Conservation (phyloP, 148 eudicot genomes). For the Rhododendron mucronatum region DNA sequence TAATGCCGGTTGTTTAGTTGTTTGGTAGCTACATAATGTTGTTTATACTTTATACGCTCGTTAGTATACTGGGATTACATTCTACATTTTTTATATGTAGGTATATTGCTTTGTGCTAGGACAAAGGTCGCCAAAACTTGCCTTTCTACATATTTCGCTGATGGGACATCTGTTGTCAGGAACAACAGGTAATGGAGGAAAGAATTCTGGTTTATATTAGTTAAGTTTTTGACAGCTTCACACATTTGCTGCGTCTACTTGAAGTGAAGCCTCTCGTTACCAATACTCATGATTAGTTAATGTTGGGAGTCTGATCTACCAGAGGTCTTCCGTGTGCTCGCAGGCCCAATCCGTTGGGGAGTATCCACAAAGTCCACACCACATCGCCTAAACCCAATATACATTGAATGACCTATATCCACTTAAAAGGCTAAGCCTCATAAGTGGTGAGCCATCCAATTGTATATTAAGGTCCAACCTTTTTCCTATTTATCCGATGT, state of each 20-base stretch:
- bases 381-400: too few relatives aligned
- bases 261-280: background rate
- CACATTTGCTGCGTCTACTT: background rate
- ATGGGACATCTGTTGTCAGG: constrained; percentile 62
- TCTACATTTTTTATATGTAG: constrained; percentile 27
- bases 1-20: background rate
- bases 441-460: too few relatives aligned
- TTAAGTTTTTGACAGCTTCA: background rate
- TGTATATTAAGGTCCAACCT: too few relatives aligned
- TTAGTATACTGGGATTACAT: background rate
- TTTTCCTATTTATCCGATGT: too few relatives aligned
- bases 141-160: constrained; percentile 81
- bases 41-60: background rate
- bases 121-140: constrained; percentile 71
- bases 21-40: background rate
- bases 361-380: too few relatives aligned
- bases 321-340: too few relatives aligned
- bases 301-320: too few relatives aligned
- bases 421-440: too few relatives aligned
- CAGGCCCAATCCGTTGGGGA: too few relatives aligned
- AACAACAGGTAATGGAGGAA: constrained; percentile 45
- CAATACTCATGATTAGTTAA: background rate
- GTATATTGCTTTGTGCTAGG: constrained; percentile 94
- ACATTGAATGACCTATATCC: too few relatives aligned
- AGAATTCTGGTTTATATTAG: background rate